Percentiles rank a stretch among this genome's conserved stretches.
Evolutionary conservation across 2,329 filamentous ascomycete genomes (phyloP).

Genomic region (Monilinia polystroma): DNA sequence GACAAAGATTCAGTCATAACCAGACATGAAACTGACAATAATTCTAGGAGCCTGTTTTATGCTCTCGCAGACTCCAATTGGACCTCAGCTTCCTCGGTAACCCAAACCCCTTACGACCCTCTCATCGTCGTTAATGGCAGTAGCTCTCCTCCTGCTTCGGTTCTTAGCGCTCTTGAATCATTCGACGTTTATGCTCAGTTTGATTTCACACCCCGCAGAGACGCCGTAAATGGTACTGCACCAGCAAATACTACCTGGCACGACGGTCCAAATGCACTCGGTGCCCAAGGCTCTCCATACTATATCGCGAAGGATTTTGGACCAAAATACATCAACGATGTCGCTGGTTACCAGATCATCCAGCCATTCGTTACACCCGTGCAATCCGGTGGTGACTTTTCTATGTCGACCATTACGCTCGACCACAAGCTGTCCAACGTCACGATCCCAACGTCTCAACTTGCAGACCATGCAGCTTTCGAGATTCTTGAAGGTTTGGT

Average conservation of each 20-base stretch:
- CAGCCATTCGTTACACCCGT: conserved; percentile 45
- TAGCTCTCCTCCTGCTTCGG: conserved; percentile 25
- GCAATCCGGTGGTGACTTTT: conserved; percentile 46
- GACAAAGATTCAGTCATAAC: not conserved
- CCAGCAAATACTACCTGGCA: conserved; percentile 44
- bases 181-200: conserved; percentile 48
- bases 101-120: conserved; percentile 42
- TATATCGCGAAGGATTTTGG: conserved; percentile 49
- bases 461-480: conserved; percentile 42
- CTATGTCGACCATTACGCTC: conserved; percentile 47
- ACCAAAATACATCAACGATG: conserved; percentile 46
- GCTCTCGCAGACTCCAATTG: conserved; percentile 37
- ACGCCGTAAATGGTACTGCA: conserved; percentile 46
- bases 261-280: conserved; percentile 42
- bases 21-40: conserved; percentile 4
- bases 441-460: conserved; percentile 33
- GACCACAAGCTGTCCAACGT: conserved; percentile 30
- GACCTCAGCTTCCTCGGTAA: conserved; percentile 42
- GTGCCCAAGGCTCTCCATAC: conserved; percentile 42
- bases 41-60: conserved; percentile 44
- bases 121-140: not conserved
- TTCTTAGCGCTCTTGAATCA: conserved; percentile 42
- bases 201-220: conserved; percentile 44
- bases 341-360: conserved; percentile 45
- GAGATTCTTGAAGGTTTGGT: conserved; percentile 44